Evolutionary conservation across 2,329 filamentous ascomycete genomes (phyloP).

Genomic region (Aspergillus felis): DNA sequence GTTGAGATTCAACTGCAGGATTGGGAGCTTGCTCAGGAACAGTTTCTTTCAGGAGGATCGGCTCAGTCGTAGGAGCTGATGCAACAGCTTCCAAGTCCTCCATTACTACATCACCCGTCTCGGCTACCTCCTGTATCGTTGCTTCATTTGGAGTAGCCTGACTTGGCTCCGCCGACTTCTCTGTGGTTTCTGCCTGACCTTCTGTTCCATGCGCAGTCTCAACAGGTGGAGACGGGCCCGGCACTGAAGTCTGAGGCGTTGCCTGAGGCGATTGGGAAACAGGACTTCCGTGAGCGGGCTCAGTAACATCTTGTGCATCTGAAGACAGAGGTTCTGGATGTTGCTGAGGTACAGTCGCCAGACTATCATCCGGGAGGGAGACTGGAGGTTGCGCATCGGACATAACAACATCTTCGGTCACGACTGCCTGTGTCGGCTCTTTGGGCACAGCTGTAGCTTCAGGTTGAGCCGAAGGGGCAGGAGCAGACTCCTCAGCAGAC

Average conservation of each 20-base stretch:
- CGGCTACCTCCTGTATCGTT: constrained; percentile 1
- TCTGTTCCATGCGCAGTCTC: not conserved
- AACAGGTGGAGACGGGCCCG: not conserved
- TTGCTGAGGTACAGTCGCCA: constrained; percentile 3
- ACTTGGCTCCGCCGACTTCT: constrained; percentile 8
- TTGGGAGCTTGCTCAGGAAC: constrained; percentile 6
- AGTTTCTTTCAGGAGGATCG: constrained; percentile 6
- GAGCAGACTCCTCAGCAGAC: not conserved
- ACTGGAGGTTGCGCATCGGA: constrained; percentile 7
- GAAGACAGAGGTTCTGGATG: not conserved
- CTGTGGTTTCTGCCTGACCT: constrained; percentile 1
- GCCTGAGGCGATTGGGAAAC: constrained; percentile 4
- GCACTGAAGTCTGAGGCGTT: not conserved
- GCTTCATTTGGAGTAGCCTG: constrained; percentile 7
- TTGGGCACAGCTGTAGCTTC: not conserved
- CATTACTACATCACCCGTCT: constrained; percentile 4
- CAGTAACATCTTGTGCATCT: not conserved
- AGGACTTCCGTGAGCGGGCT: not conserved
- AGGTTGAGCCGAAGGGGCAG: not conserved
- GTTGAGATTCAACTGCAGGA: not conserved
- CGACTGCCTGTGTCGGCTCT: not conserved
- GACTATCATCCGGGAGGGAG: not conserved
- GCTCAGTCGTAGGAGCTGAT: constrained; percentile 1
- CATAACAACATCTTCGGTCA: constrained; percentile 16
- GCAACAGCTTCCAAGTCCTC: constrained; percentile 2